Evolutionary conservation across 176 grass and related monocot genomes (phyloP), one percentile per base, ranked within the genome.

Genomic region (Bothriochloa decipiens): DNA sequence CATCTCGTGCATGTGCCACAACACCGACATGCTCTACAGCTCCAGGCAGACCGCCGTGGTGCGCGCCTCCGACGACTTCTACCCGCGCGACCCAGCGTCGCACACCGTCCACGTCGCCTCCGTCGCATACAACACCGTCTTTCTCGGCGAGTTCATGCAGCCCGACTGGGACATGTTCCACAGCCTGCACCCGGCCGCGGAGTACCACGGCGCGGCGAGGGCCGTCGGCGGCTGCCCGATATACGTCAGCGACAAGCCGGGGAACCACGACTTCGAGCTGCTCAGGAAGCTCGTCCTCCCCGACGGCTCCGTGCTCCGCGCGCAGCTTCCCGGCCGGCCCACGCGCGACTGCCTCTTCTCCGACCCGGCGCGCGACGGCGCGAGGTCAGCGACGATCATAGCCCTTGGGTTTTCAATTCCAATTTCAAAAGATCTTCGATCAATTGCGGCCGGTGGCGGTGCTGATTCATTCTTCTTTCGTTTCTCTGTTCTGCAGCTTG

Each of bases 161-260:
- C 95, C 92, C 26, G 95, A 97, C 47, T 97, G 92, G 95, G 95
- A 97, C 79, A 97, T 97, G 95, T 97, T 97, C 65, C 95, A 94
- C 20, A 92, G 89, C 43, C 70, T 89, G 62, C 95, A 97, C 61
- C 92, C 95, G 39, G 92, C 90, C 12, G 88, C 95, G 11, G 95
- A 97, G 47, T 97, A 94, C 76, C 95, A 97, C 77, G 95, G 81
- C 12, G 92, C 95, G 16, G 91, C 91, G 29, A 78, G 91, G 47
- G 89, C 91, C 12, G 80, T 97, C 20, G 86, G 94, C 36, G 89
- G 94, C 5, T 79, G 91, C 7, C 35, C 91, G 0, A 81, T 97
- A 1, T 94, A 97, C 27, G 89, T 97, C 33, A 97, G 94, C 81
- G 92, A 97, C 88, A 92, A 88, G 84, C 95, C 95, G 0, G 95